These are phyloP conservation scores for Russula foetens DNA, from an alignment of 768 basidiomycete species.

Conservation along the genomic window DNA sequence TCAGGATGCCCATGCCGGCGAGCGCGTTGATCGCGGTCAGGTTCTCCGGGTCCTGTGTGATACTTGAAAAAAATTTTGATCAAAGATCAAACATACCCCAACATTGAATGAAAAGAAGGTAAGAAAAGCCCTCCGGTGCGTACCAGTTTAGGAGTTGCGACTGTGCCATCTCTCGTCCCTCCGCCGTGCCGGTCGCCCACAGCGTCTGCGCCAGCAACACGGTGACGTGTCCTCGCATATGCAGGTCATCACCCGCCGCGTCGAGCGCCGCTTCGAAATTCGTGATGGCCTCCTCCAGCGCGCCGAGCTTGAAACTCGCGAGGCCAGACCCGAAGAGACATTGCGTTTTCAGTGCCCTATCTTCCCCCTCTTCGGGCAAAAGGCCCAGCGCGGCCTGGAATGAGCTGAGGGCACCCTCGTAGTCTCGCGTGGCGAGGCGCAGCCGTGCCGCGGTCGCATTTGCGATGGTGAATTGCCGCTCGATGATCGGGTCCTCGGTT, in stretches of 20 bases:
- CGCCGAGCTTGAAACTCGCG: conserved; percentile 55
- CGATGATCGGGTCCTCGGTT: conserved; percentile 69
- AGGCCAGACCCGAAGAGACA: conserved; percentile 66
- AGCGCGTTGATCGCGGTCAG: conserved; percentile 74
- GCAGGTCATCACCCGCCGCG: conserved; percentile 39
- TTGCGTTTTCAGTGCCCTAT: conserved; percentile 45
- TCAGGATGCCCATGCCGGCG: conserved; percentile 84
- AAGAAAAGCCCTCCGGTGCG: conserved; percentile 21
- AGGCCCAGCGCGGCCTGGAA: conserved; percentile 70
- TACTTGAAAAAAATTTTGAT: too few relatives aligned
- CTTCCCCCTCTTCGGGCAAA: conserved; percentile 39
- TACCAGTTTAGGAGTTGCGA: conserved; percentile 77
- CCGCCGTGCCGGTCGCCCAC: conserved; percentile 75
- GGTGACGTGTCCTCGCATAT: conserved; percentile 56
- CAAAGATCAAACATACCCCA: too few relatives aligned
- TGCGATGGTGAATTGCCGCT: conserved; percentile 72
- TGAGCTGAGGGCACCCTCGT: conserved; percentile 52
- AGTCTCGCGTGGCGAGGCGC: conserved; percentile 51
- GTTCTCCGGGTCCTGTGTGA: conserved; percentile 70
- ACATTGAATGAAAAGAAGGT: background rate
- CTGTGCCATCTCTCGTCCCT: conserved; percentile 71
- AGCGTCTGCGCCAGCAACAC: conserved; percentile 80
- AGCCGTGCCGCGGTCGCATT: conserved; percentile 77
- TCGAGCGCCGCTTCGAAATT: conserved; percentile 61
- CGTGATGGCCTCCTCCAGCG: conserved; percentile 54